Evolutionary conservation across 805 yeast species (phyloP).

Genomic region (Metschnikowia borealis): DNA sequence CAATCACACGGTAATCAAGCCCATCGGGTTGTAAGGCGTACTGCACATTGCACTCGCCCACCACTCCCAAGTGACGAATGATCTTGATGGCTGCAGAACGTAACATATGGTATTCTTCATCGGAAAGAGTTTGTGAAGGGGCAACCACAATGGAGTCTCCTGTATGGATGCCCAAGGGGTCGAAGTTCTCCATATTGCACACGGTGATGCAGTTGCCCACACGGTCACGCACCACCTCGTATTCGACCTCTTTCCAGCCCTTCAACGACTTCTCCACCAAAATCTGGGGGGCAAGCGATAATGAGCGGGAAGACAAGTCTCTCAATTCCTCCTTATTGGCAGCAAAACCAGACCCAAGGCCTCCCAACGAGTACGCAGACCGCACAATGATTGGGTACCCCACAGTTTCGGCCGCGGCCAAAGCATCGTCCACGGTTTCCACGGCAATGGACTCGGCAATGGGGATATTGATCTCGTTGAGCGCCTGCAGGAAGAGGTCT

Average conservation of each 20-base stretch:
- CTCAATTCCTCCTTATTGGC: conserved; percentile 74
- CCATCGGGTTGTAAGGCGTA: conserved; percentile 96
- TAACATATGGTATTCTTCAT: conserved; percentile 96
- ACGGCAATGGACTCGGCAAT: conserved; percentile 97
- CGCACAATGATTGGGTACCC: conserved; percentile 97
- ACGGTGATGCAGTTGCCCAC: conserved; percentile 97
- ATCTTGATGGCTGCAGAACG: conserved; percentile 96
- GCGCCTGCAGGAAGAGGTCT: conserved; percentile 90
- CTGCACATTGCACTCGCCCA: conserved; percentile 98
- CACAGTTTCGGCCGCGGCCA: conserved; percentile 79
- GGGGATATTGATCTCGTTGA: conserved; percentile 92
- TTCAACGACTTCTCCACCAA: conserved; percentile 93
- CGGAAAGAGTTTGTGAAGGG: conserved; percentile 95
- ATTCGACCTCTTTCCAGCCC: conserved; percentile 99
- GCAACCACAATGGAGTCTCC: conserved; percentile 99
- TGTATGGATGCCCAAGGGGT: conserved; percentile 96
- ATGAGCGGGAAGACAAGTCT: conserved; percentile 84
- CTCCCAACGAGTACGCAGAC: conserved; percentile 96
- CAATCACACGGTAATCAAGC: conserved; percentile 91
- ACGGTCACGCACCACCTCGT: conserved; percentile 96
- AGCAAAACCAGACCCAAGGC: conserved; percentile 97
- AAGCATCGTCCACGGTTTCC: conserved; percentile 86
- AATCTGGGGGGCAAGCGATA: conserved; percentile 90
- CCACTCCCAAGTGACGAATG: conserved; percentile 96
- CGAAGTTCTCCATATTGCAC: conserved; percentile 98